Conservation (phyloP, 306 rosid genomes). For the Lotus japonicus region DNA sequence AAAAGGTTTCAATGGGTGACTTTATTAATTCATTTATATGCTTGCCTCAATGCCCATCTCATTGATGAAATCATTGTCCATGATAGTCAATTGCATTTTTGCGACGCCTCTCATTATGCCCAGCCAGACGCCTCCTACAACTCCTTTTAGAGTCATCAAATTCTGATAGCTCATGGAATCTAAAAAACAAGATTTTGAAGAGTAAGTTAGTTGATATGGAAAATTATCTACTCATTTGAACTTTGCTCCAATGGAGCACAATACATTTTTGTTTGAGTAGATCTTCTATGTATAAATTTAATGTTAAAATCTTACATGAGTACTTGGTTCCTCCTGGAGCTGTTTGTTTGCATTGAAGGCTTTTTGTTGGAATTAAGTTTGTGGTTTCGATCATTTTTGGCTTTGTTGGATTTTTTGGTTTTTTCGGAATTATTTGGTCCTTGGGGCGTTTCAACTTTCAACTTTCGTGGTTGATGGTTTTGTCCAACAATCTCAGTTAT, state of each 20-base stretch:
- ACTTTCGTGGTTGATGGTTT: too few species aligned
- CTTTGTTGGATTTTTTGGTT: too few species aligned
- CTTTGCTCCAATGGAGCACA: background rate
- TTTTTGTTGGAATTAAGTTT: too few species aligned
- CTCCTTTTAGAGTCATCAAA: conserved; percentile 79
- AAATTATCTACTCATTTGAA: background rate
- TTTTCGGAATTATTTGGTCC: too few species aligned
- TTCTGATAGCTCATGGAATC: conserved; percentile 70
- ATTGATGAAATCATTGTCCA: conserved; percentile 41
- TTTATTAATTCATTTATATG: conserved; percentile 24
- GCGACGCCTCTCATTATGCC: conserved; percentile 86
- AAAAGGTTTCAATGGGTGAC: conserved; percentile 7
- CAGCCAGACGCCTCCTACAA: conserved; percentile 83
- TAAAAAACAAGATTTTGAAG: conserved; percentile 20
- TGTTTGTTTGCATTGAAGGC: too few species aligned
- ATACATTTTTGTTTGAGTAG: too few species aligned
- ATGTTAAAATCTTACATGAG: too few species aligned
- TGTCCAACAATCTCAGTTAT: too few species aligned
- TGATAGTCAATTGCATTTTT: conserved; percentile 44
- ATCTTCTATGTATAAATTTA: too few species aligned
- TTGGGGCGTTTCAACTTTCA: too few species aligned
- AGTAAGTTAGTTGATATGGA: background rate
- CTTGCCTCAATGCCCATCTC: conserved; percentile 23
- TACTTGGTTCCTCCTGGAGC: too few species aligned
- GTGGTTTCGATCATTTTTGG: too few species aligned